A percentile compares a stretch with the other conserved stretches of the same genome.
Evolutionary conservation across 495 filamentous ascomycete species (phyloP).

Genomic region (Bryoglossum gracile): DNA sequence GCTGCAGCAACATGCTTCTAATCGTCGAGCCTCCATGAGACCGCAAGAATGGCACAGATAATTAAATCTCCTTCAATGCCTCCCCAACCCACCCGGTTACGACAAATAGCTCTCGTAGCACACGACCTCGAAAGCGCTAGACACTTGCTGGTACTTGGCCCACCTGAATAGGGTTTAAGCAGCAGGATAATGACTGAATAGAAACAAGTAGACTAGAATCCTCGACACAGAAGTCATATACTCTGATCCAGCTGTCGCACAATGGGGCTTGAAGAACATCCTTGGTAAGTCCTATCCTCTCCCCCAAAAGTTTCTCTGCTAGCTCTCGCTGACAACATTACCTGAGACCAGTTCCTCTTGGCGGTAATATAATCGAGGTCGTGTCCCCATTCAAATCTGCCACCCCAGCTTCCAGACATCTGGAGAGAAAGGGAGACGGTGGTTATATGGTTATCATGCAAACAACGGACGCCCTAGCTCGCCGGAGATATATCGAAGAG

Average conservation of each 20-base stretch:
- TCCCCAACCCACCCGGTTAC: slow-evolving; percentile 13
- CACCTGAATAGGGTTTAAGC: neutral
- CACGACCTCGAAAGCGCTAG: slow-evolving; percentile 14
- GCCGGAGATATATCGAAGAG: slow-evolving; percentile 7
- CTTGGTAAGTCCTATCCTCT: slow-evolving; percentile 3
- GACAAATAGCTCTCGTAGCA: slow-evolving; percentile 18
- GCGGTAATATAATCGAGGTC: slow-evolving; percentile 21
- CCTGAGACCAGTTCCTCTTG: slow-evolving; percentile 14
- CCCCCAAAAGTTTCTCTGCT: neutral
- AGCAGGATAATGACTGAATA: slow-evolving; percentile 1
- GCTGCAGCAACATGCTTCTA: too few species aligned
- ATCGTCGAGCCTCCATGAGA: neutral
- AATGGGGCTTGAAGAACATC: slow-evolving; percentile 21
- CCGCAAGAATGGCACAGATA: neutral
- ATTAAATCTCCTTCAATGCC: neutral
- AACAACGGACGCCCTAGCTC: slow-evolving; percentile 3
- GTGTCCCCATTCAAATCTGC: slow-evolving; percentile 9
- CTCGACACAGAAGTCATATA: slow-evolving; percentile 20
- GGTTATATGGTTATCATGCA: slow-evolving; percentile 25
- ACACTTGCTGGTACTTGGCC: slow-evolving; percentile 11
- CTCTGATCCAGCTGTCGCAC: slow-evolving; percentile 14
- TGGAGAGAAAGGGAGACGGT: slow-evolving; percentile 15
- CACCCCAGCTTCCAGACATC: slow-evolving; percentile 15
- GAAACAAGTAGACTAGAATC: slow-evolving; percentile 10
- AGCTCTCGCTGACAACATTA: too few species aligned